Evolutionary conservation across 345 rosid genomes (phyloP).

Genomic region (Conringia planisiliqua): DNA sequence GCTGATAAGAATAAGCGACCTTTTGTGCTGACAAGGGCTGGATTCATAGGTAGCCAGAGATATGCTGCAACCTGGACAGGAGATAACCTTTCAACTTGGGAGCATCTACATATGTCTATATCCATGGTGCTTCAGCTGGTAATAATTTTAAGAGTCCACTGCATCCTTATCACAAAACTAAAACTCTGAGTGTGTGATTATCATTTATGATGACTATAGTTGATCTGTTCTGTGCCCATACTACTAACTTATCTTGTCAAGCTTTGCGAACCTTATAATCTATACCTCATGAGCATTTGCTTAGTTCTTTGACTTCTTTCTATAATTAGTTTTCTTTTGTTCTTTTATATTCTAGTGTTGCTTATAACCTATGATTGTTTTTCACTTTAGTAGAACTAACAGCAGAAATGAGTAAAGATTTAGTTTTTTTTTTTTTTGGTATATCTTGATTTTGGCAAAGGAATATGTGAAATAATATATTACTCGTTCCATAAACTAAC

Average conservation of each 20-base stretch:
- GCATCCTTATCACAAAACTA: not conserved
- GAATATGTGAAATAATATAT: not conserved
- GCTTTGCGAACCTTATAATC: not conserved
- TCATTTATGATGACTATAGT: not conserved
- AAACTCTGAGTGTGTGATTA: not conserved
- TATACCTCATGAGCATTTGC: not conserved
- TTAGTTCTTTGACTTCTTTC: not conserved
- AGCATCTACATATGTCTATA: conserved; percentile 87
- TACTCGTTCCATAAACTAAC: not conserved
- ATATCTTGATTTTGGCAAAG: not conserved
- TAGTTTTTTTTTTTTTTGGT: not conserved
- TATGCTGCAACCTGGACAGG: conserved; percentile 96
- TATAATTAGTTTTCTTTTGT: not conserved
- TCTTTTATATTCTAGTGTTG: not conserved
- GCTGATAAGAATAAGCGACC: conserved; percentile 73
- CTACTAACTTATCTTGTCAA: not conserved
- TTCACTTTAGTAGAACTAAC: not conserved
- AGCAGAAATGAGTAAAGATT: not conserved
- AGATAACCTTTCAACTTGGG: conserved; percentile 93
- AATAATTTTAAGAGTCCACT: conserved; percentile 24
- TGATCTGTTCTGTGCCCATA: not conserved
- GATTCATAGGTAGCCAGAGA: conserved; percentile 83
- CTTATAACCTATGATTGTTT: not conserved
- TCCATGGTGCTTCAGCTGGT: conserved; percentile 97
- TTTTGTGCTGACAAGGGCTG: conserved; percentile 95